phyloP scores from a whole-genome alignment of 257 asterid species.

The Henckelia pumila region DNA sequence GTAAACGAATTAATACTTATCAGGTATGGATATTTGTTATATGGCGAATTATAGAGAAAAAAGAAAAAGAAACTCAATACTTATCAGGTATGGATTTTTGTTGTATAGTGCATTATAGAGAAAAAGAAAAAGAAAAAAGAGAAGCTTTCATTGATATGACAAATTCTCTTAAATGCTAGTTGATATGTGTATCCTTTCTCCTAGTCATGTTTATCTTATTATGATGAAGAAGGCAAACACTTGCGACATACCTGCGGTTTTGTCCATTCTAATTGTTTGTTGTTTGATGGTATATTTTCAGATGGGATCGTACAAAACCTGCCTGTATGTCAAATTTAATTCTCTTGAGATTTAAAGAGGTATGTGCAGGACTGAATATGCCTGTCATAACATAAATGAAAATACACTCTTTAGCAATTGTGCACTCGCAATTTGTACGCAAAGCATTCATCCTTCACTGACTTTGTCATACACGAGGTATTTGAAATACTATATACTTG shows the following conservation, averaged over 20 bases:
- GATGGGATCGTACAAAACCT: conserved; percentile 83
- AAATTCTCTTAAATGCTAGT: too few relatives aligned
- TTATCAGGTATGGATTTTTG: conserved; percentile 58
- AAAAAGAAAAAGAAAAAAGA: too few relatives aligned
- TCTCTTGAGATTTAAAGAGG: conserved; percentile 88
- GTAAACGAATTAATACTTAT: conserved; percentile 78
- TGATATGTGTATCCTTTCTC: neutral
- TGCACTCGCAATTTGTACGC: neutral
- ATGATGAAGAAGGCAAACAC: neutral
- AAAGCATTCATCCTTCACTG: neutral
- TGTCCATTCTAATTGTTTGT: conserved; percentile 16
- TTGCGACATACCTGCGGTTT: neutral
- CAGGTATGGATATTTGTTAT: conserved; percentile 46
- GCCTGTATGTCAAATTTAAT: conserved; percentile 80
- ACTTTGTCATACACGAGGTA: too few relatives aligned
- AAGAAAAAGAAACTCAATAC: too few relatives aligned
- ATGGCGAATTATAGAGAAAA: neutral
- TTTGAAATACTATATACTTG: neutral
- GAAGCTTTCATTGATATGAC: neutral
- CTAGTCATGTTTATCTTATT: neutral
- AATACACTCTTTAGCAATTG: conserved; percentile 3
- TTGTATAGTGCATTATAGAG: neutral
- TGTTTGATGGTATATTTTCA: conserved; percentile 34
- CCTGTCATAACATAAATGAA: neutral
- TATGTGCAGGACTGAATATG: conserved; percentile 28